These are phyloP conservation scores for Gnomoniopsis smithogilvyi DNA, from an alignment of 2,329 filamentous ascomycete genomes.

Conservation along the genomic window DNA sequence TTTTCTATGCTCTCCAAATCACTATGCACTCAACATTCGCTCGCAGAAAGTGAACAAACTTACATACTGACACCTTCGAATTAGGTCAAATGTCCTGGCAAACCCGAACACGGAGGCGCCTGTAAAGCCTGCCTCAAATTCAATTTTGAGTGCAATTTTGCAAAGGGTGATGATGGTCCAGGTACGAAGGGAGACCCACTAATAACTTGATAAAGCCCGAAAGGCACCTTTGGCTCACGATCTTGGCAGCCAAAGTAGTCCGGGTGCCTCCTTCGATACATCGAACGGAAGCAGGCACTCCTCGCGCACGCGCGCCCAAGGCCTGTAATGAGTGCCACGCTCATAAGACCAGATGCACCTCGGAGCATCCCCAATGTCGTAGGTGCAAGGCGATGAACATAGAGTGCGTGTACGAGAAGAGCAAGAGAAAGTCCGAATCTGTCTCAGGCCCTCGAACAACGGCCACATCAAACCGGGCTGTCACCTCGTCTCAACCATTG, in stretches of 20 bases:
- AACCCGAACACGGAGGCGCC: constrained; percentile 28
- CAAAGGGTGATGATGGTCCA: constrained; percentile 3
- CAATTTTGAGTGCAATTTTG: constrained; percentile 35
- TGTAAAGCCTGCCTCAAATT: constrained; percentile 37
- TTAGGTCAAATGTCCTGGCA: constrained; percentile 41
- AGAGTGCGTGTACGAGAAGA: constrained; percentile 37
- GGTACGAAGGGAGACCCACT: constrained; percentile 9
- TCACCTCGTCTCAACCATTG: not conserved
- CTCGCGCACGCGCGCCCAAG: constrained; percentile 38
- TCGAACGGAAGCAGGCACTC: constrained; percentile 39
- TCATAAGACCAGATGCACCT: constrained; percentile 42
- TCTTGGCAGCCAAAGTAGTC: constrained; percentile 27
- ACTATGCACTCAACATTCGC: not conserved
- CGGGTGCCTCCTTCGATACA: constrained; percentile 37
- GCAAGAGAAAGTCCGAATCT: constrained; percentile 36
- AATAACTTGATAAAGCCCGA: not conserved
- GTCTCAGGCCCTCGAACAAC: constrained; percentile 20
- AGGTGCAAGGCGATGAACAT: constrained; percentile 33
- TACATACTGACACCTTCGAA: not conserved
- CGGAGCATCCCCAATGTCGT: constrained; percentile 36
- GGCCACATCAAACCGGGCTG: not conserved
- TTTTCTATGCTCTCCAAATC: not conserved
- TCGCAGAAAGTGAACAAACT: not conserved
- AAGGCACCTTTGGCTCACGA: not conserved
- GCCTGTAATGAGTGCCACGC: constrained; percentile 40